Conservation (phyloP, 345 rosid species). For the Anacardium occidentale region DNA sequence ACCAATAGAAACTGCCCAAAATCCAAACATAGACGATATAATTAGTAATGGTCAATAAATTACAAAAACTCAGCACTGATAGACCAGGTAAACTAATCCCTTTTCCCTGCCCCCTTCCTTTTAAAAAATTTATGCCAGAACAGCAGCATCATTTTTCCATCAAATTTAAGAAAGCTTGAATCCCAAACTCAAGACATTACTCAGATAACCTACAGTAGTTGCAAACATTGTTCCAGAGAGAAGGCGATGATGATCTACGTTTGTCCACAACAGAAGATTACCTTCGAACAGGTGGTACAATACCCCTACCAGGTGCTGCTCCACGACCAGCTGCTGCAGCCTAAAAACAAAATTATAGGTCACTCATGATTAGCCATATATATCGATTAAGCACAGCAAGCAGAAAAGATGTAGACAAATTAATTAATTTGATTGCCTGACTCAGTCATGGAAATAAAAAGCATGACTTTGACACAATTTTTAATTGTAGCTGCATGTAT, state of each 20-base stretch:
- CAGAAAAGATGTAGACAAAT: neutral
- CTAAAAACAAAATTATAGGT: conserved; percentile 22
- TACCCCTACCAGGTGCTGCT: conserved; percentile 69
- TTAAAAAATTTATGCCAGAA: neutral
- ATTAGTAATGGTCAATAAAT: neutral
- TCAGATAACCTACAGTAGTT: conserved; percentile 8
- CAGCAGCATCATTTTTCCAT: conserved; percentile 14
- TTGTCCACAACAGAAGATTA: conserved; percentile 24
- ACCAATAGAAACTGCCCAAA: neutral
- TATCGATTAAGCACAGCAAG: neutral
- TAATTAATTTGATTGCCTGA: neutral
- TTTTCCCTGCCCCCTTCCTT: neutral
- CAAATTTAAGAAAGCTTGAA: too few species aligned
- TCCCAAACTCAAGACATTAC: neutral
- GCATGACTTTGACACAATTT: neutral
- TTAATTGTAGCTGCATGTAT: neutral
- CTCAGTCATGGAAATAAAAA: neutral
- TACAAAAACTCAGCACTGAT: conserved; percentile 4
- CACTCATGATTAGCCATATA: neutral
- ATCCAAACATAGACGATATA: neutral
- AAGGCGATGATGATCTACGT: neutral
- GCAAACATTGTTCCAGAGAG: neutral
- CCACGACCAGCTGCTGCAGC: conserved; percentile 87
- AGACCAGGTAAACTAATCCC: neutral
- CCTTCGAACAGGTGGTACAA: conserved; percentile 68